Percentiles rank a stretch among this genome's conserved stretches.
phyloP scores from a whole-genome alignment of 2,329 filamentous ascomycete species.

The Aurifilum marmelostoma region DNA sequence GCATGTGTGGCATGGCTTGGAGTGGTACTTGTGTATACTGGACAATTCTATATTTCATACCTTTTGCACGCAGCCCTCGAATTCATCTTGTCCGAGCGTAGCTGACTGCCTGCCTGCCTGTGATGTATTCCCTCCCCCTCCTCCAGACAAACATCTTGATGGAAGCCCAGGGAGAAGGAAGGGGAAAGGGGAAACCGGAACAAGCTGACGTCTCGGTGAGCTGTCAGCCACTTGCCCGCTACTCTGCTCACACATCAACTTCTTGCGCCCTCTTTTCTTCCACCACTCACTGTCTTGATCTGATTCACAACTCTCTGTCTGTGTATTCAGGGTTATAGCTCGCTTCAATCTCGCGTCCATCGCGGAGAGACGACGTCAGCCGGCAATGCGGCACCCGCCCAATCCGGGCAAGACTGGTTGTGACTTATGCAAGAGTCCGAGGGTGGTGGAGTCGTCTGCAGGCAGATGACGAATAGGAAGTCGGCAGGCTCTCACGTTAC shows the following conservation, averaged over 20 bases:
- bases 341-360: neutral
- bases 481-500: neutral
- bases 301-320: neutral
- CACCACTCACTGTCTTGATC: neutral
- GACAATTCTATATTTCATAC: slow-evolving; percentile 4
- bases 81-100: neutral
- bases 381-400: neutral
- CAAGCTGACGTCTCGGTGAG: too few species aligned
- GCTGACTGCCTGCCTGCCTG: neutral
- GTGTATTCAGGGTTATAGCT: neutral
- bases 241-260: too few species aligned
- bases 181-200: too few species aligned
- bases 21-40: slow-evolving; percentile 22
- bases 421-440: neutral
- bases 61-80: neutral
- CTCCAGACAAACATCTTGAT: neutral
- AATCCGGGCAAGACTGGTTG: neutral
- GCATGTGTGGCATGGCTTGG: slow-evolving; percentile 27
- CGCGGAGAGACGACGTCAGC: neutral
- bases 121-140: neutral
- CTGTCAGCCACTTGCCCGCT: too few species aligned
- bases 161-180: too few species aligned
- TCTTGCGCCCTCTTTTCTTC: neutral
- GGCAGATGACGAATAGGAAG: neutral
- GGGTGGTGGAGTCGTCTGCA: neutral